These are phyloP conservation scores for Lecanicillium sp. DNA, from an alignment of 2,329 filamentous ascomycete species.

Conservation along the genomic window DNA sequence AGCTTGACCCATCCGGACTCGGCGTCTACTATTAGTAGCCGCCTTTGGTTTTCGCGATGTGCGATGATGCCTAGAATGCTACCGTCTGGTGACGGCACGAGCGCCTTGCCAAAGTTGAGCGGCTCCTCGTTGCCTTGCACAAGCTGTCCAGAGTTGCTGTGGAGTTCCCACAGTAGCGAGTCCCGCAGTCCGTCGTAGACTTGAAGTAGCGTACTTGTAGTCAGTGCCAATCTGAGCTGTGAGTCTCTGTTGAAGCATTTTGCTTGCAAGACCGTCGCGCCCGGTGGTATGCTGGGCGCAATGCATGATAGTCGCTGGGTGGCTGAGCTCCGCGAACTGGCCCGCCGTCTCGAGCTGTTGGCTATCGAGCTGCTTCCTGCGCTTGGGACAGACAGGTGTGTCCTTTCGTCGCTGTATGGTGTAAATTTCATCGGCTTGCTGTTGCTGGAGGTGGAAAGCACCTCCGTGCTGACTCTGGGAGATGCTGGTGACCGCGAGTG, in stretches of 20 bases:
- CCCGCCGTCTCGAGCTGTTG: too few relatives aligned
- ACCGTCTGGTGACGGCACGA: constrained; percentile 7
- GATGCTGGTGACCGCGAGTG: too few relatives aligned
- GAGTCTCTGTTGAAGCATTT: constrained; percentile 4
- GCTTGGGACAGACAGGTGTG: too few relatives aligned
- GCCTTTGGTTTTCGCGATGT: constrained; percentile 1
- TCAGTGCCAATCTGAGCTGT: constrained; percentile 3
- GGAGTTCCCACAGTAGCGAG: constrained; percentile 8
- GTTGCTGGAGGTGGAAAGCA: too few relatives aligned
- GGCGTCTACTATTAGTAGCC: constrained; percentile 4
- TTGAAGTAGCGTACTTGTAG: constrained; percentile 3
- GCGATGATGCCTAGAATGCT: constrained; percentile 5
- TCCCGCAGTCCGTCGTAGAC: constrained; percentile 5
- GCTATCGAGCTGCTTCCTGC: too few relatives aligned
- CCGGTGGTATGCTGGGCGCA: constrained; percentile 6
- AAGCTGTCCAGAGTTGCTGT: constrained; percentile 8
- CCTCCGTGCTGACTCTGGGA: too few relatives aligned
- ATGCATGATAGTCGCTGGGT: constrained; percentile 2
- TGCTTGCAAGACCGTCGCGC: neutral
- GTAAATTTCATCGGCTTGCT: too few relatives aligned
- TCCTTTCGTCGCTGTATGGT: too few relatives aligned
- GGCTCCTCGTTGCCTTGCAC: constrained; percentile 7
- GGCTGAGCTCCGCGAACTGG: neutral
- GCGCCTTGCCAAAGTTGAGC: constrained; percentile 3
- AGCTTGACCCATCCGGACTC: constrained; percentile 7